Conservation (phyloP, 2,329 filamentous ascomycete species). For the Talaromyces albobiverticillius region DNA sequence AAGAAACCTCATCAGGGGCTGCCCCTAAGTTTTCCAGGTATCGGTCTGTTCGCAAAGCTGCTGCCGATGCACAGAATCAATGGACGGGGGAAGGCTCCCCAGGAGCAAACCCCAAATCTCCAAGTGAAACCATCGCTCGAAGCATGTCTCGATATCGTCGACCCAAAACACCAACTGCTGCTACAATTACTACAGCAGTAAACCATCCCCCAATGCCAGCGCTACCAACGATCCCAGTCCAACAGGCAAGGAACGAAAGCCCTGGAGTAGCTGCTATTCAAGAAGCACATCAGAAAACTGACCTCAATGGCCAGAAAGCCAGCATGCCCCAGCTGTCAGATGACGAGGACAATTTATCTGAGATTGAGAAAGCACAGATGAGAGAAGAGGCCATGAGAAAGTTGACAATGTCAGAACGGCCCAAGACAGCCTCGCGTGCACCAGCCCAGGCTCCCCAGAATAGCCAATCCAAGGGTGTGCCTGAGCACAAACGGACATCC, state of each 20-base stretch:
- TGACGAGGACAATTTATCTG: constrained; percentile 18
- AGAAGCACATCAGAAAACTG: neutral
- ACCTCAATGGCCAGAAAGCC: neutral
- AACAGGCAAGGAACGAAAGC: neutral
- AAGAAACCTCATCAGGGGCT: constrained; percentile 12
- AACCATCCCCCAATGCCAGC: constrained; percentile 16
- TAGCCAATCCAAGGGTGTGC: neutral
- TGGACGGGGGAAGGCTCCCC: neutral
- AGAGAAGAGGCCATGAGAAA: constrained; percentile 33
- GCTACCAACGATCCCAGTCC: constrained; percentile 12
- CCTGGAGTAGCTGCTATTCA: neutral
- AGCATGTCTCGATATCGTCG: constrained; percentile 39
- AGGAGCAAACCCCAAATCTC: constrained; percentile 8
- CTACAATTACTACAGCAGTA: constrained; percentile 10
- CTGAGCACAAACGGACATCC: constrained; percentile 26
- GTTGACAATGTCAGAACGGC: constrained; percentile 27
- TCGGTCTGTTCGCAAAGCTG: constrained; percentile 53
- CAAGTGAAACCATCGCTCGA: constrained; percentile 26
- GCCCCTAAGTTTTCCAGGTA: constrained; percentile 56
- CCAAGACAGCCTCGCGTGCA: neutral
- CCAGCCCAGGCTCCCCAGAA: neutral
- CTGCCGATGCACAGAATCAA: constrained; percentile 16
- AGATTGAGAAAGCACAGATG: constrained; percentile 22
- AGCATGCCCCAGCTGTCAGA: neutral
- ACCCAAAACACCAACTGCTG: constrained; percentile 22